phyloP scores from a whole-genome alignment of 1,139 yeast species.

The Saccharomyces hybrid region DNA sequence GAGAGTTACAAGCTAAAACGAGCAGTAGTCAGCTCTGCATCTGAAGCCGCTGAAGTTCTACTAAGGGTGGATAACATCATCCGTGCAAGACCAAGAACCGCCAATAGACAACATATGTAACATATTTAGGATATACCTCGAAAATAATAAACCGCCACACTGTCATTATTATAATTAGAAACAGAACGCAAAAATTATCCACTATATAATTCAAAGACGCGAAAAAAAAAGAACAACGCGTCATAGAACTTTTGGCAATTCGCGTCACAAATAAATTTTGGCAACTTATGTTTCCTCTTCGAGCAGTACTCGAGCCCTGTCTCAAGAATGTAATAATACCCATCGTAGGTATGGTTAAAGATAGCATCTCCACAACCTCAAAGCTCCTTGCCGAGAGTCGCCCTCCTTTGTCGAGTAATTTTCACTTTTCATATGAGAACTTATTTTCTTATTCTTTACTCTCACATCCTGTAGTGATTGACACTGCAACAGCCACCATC shows the following conservation, averaged over 20 bases:
- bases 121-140: not conserved
- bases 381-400: not conserved
- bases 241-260: not conserved
- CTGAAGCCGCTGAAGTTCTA: conserved; percentile 95
- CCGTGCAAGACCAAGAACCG: conserved; percentile 95
- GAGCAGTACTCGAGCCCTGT: not conserved
- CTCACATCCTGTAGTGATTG: not conserved
- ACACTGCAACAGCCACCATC: not conserved
- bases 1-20: conserved; percentile 86
- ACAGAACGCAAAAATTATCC: not conserved
- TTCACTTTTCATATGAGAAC: not conserved
- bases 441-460: not conserved
- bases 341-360: not conserved
- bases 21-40: conserved; percentile 90
- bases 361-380: not conserved
- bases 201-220: not conserved
- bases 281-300: not conserved
- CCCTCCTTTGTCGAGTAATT: not conserved
- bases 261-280: not conserved
- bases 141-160: not conserved
- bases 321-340: not conserved
- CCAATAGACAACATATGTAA: conserved; percentile 52
- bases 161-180: not conserved
- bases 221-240: not conserved
- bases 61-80: conserved; percentile 93